Conservation (phyloP, 441 rosid species). For the Erodium trifolium region DNA sequence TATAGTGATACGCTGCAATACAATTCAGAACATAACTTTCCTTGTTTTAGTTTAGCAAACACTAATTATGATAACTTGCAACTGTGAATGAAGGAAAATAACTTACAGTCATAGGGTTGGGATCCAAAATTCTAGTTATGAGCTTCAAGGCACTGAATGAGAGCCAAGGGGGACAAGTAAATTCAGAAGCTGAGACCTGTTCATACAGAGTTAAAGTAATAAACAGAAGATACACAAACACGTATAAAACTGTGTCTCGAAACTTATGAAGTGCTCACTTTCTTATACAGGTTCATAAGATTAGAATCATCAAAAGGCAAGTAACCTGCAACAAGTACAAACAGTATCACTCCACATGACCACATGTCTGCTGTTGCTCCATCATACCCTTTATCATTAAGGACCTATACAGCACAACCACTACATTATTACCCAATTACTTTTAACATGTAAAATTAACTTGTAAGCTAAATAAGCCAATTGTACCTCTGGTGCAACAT, state of each 20-base stretch:
- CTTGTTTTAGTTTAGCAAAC: background rate
- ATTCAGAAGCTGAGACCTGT: constrained; percentile 86
- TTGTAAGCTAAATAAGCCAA: constrained; percentile 14
- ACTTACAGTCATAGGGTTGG: constrained; percentile 87
- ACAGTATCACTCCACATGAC: constrained; percentile 98
- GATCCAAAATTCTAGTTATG: constrained; percentile 76
- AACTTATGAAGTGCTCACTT: constrained; percentile 50
- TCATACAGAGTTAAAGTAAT: constrained; percentile 16
- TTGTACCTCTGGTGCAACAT: constrained; percentile 89
- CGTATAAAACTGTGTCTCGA: constrained; percentile 11
- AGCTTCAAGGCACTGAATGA: constrained; percentile 73
- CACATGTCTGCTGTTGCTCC: constrained; percentile 94
- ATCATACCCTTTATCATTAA: constrained; percentile 89
- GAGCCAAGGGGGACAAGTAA: constrained; percentile 88
- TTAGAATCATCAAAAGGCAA: constrained; percentile 96
- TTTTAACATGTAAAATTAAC: background rate
- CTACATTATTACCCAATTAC: no score
- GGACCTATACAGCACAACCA: constrained; percentile 47
- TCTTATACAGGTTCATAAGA: constrained; percentile 82
- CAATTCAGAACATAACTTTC: constrained; percentile 9
- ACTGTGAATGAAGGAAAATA: constrained; percentile 9
- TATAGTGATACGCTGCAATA: constrained; percentile 58
- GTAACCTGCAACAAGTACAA: constrained; percentile 94
- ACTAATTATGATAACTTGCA: background rate
- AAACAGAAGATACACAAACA: constrained; percentile 14